Conservation (phyloP, 1,284 basidiomycete species). For the Ganoderma lucidum region DNA sequence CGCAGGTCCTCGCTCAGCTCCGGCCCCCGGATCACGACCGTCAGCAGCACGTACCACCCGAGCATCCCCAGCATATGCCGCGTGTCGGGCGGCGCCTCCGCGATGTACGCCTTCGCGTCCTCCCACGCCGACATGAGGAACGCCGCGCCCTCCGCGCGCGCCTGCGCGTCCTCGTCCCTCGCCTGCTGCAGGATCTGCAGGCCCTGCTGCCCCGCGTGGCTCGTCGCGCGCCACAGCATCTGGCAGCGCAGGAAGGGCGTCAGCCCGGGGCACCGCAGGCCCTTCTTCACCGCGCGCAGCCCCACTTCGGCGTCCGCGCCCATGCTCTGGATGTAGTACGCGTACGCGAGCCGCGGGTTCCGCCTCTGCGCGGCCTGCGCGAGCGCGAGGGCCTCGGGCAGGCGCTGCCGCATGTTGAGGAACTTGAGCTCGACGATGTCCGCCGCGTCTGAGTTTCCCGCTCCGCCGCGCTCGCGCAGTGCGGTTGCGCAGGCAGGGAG, state of each 20-base stretch:
- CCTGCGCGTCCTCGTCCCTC: constrained; percentile 44
- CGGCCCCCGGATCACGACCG: constrained; percentile 53
- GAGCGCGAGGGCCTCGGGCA: constrained; percentile 52
- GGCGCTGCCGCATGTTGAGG: constrained; percentile 52
- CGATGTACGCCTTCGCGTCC: constrained; percentile 60
- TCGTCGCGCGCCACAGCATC: constrained; percentile 61
- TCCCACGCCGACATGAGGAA: constrained; percentile 60
- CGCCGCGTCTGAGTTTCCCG: constrained; percentile 55
- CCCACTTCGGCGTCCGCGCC: constrained; percentile 41
- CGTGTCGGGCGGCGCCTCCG: constrained; percentile 63
- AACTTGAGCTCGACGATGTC: constrained; percentile 70
- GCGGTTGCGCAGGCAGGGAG: constrained; percentile 62
- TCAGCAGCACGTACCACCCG: constrained; percentile 61
- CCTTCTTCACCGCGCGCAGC: constrained; percentile 61
- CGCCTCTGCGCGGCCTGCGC: constrained; percentile 56
- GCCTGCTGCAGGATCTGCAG: constrained; percentile 53
- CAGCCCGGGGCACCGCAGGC: constrained; percentile 47
- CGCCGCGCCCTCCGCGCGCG: constrained; percentile 64
- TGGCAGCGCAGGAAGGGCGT: constrained; percentile 42
- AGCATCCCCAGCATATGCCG: constrained; percentile 60
- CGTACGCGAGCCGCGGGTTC: constrained; percentile 64
- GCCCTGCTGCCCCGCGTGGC: constrained; percentile 61
- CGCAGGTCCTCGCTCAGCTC: constrained; percentile 53
- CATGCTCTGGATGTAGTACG: constrained; percentile 59
- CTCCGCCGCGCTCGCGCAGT: constrained; percentile 47